These are phyloP conservation scores for Tympanopsis confertula DNA, from an alignment of 2,329 filamentous ascomycete species.

Conservation along the genomic window DNA sequence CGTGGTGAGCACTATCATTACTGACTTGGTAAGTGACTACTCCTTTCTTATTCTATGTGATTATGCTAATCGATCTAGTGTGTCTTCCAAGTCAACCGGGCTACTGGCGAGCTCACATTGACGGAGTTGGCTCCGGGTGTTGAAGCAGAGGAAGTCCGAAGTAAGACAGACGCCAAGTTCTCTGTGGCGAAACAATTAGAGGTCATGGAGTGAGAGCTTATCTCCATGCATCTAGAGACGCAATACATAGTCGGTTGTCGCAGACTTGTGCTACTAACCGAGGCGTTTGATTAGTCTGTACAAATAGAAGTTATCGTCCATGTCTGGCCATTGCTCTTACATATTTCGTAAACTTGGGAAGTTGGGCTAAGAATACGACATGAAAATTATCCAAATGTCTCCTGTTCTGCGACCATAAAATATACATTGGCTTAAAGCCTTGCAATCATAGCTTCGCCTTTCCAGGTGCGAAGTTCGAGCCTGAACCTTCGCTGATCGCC, in stretches of 20 bases:
- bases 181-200: slow-evolving; percentile 44
- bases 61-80: slow-evolving; percentile 28
- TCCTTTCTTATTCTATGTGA: neutral
- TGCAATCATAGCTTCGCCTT: slow-evolving; percentile 26
- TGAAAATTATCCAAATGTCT: too few species aligned
- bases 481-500: slow-evolving; percentile 27
- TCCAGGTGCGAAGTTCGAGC: slow-evolving; percentile 43
- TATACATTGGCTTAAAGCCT: neutral
- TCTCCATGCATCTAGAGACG: neutral
- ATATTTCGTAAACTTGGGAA: too few species aligned
- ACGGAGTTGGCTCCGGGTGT: slow-evolving; percentile 63
- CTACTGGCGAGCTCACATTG: slow-evolving; percentile 48
- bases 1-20: slow-evolving; percentile 63
- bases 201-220: slow-evolving; percentile 20
- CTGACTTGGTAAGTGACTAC: slow-evolving; percentile 48
- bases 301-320: too few species aligned
- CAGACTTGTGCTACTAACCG: neutral
- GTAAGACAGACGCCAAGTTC: slow-evolving; percentile 62
- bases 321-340: too few species aligned
- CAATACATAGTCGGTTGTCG: neutral
- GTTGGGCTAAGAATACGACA: too few species aligned
- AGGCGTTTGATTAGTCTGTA: too few species aligned
- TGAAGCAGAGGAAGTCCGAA: slow-evolving; percentile 53
- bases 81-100: slow-evolving; percentile 58
- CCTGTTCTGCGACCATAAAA: neutral